Evolutionary conservation across 352 stramenopile genomes (phyloP), one percentile per base, ranked within the genome.

Genomic region (Phytophthora brassicae): DNA sequence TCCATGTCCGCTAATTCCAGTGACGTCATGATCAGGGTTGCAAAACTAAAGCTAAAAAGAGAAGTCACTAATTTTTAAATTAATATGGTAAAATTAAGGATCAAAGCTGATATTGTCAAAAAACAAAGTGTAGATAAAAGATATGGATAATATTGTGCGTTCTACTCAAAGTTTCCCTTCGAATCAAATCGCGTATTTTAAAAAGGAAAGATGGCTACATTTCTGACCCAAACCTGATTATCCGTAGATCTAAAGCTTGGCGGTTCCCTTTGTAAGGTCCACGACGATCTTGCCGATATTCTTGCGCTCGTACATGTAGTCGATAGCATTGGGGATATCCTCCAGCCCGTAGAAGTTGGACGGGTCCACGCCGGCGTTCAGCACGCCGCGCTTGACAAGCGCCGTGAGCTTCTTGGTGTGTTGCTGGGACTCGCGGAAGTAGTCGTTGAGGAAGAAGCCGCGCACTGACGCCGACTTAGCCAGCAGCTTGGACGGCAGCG

Each of bases 221-320:
- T 43, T n/a, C 57, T 56, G 33, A 48, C 31, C 33, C 22, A 14
- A 13, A 20, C n/a, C n/a, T n/a, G n/a, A n/a, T n/a, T n/a, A n/a
- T n/a, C n/a, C n/a, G n/a, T n/a, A 19, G 20, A 29, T 26, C 56
- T 70, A 73, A 2, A 70, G 60, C 60, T 73, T 73, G 22, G 65
- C 3, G 9, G 49, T 56, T 17, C 61, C 57, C 68, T 74, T 79
- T 13, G 47, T 72, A 26, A 92, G 69, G 51, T 88, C 79, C 42
- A 95, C 77, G 23, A 90, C 74, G 61, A 95, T 77, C 67, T 95
- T 95, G 64, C 86, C 86, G 16, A 84, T 90, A 52, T 88, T 90
- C 56, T 89, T 88, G 73, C 86, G 75, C 44, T 66, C 71, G 59
- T 88, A 90, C 64, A 94, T 81, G 68, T 89, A 76, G 55, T 88